Evolutionary conservation across 257 asterid species (phyloP).

Genomic region (Salvia hispanica): DNA sequence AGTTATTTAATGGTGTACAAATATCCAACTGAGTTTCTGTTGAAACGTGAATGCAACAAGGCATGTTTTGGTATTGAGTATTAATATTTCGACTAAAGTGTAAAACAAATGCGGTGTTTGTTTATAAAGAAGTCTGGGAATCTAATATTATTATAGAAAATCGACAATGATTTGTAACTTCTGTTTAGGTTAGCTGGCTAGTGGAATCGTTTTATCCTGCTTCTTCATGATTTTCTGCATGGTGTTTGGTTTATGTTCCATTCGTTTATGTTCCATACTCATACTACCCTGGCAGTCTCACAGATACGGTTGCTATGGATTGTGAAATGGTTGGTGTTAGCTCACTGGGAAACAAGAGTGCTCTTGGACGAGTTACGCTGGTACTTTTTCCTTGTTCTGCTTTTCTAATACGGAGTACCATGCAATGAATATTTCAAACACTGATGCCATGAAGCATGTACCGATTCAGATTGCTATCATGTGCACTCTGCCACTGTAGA

Average conservation of each 20-base stretch:
- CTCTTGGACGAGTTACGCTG: conserved; percentile 94
- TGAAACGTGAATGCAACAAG: not conserved
- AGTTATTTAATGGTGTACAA: not conserved
- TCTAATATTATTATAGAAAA: not conserved
- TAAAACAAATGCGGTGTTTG: conserved; percentile 1
- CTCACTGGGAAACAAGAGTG: conserved; percentile 79
- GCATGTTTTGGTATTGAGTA: not conserved
- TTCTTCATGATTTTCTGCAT: conserved; percentile 16
- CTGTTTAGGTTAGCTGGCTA: not conserved
- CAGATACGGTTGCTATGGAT: conserved; percentile 86
- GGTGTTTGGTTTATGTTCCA: not conserved
- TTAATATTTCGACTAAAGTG: not conserved
- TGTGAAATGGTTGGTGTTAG: conserved; percentile 99
- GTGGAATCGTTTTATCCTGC: not conserved
- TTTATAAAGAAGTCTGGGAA: not conserved
- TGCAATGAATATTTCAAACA: conserved; percentile 13
- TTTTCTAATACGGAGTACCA: conserved; percentile 7
- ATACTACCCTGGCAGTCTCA: conserved; percentile 51
- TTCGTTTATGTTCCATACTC: conserved; percentile 14
- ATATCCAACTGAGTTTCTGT: conserved; percentile 7
- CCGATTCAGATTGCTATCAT: not conserved
- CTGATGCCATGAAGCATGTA: not conserved
- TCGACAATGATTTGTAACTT: not conserved
- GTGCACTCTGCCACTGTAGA: conserved; percentile 4
- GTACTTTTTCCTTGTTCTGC: conserved; percentile 44